A percentile compares a stretch with the other conserved stretches of the same genome.
phyloP scores from a whole-genome alignment of 176 grass and related monocot species.

The Oryza coarctata region DNA sequence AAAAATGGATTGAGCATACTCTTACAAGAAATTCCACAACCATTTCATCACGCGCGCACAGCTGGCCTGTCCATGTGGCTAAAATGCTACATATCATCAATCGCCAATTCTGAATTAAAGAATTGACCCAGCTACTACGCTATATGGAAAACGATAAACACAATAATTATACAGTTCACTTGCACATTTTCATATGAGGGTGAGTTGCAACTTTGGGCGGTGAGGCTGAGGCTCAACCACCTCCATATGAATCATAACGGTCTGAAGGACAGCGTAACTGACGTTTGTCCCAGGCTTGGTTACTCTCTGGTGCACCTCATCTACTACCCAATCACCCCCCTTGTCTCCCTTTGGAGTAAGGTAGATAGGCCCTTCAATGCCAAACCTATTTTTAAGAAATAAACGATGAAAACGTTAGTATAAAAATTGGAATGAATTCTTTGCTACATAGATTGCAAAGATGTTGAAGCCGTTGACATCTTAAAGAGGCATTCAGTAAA shows the following conservation, averaged over 20 bases:
- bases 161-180: conserved; percentile 21
- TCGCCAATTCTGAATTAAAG: conserved; percentile 8
- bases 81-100: conserved; percentile 16
- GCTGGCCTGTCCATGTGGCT: not conserved
- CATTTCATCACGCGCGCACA: not conserved
- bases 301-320: conserved; percentile 89
- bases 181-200: conserved; percentile 58
- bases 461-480: not conserved
- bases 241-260: conserved; percentile 92
- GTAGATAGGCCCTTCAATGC: conserved; percentile 93
- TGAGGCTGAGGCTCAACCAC: conserved; percentile 94
- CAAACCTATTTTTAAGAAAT: conserved; percentile 53
- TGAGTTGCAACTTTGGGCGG: conserved; percentile 94
- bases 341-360: conserved; percentile 76
- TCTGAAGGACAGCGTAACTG: conserved; percentile 64
- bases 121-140: not conserved
- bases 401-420: not conserved
- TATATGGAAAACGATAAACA: not conserved
- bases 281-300: conserved; percentile 64
- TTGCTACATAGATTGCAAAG: not conserved
- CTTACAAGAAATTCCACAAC: too few species aligned
- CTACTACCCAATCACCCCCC: conserved; percentile 81
- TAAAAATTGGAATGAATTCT: not conserved
- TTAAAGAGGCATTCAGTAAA: not conserved
- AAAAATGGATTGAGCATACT: not conserved